Evolutionary conservation across 2,329 filamentous ascomycete species (phyloP).

Genomic region (Aspergillus neotritici): DNA sequence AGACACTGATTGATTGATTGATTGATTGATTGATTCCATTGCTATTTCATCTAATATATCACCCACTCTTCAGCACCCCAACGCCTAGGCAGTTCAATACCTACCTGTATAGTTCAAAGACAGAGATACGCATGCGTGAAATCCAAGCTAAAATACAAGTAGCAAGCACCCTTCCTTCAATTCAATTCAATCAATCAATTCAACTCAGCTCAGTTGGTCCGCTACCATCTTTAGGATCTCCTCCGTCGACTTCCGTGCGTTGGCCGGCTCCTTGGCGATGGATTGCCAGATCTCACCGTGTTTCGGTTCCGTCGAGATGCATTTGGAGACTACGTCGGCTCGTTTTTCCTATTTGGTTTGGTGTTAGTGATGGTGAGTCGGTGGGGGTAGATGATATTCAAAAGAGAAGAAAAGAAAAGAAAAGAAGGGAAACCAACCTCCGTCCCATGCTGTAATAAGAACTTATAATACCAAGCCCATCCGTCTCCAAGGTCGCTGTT

Average conservation of each 20-base stretch:
- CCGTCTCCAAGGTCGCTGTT: slow-evolving; percentile 85
- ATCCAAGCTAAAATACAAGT: too few species aligned
- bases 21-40: too few species aligned
- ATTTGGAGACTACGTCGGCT: slow-evolving; percentile 75
- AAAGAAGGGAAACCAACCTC: slow-evolving; percentile 45
- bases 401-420: neutral
- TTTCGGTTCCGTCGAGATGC: slow-evolving; percentile 73
- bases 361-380: neutral
- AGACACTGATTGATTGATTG: too few species aligned
- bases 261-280: slow-evolving; percentile 77
- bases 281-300: slow-evolving; percentile 91
- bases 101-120: too few species aligned
- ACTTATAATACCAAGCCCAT: slow-evolving; percentile 98
- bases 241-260: slow-evolving; percentile 67
- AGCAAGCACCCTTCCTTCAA: too few species aligned
- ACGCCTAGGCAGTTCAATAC: too few species aligned
- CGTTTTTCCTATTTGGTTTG: slow-evolving; percentile 63
- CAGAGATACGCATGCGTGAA: too few species aligned
- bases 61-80: too few species aligned
- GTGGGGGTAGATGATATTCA: too few species aligned
- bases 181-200: too few species aligned
- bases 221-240: slow-evolving; percentile 79
- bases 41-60: too few species aligned
- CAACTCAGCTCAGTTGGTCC: slow-evolving; percentile 26
- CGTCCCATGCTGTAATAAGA: slow-evolving; percentile 84